These are phyloP conservation scores for Sphagnum magellanicum DNA, from an alignment of 228 moss, liverwort and hornwort species.

Conservation along the genomic window DNA sequence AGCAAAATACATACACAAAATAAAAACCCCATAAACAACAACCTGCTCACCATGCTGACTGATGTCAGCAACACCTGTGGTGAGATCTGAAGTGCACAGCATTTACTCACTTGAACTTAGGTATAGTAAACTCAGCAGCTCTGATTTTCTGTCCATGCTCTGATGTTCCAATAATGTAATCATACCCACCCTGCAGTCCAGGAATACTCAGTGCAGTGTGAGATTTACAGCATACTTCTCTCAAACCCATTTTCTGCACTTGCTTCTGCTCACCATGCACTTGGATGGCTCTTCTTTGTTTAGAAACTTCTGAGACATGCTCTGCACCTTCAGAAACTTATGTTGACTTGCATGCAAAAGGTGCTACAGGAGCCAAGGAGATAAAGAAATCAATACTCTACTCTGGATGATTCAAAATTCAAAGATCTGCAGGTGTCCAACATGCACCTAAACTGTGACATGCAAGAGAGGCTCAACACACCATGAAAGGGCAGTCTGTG, in stretches of 20 bases:
- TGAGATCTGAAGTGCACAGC: background rate
- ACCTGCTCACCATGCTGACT: background rate
- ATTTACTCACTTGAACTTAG: constrained; percentile 66
- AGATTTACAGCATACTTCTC: too few relatives aligned
- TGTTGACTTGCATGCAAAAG: too few relatives aligned
- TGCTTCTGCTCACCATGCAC: too few relatives aligned
- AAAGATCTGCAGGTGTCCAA: too few relatives aligned
- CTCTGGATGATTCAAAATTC: background rate
- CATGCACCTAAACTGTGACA: background rate
- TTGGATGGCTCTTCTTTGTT: too few relatives aligned
- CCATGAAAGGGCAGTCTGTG: constrained; percentile 69
- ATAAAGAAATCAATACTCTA: background rate
- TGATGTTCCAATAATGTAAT: constrained; percentile 87
- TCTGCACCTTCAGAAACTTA: too few relatives aligned
- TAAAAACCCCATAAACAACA: background rate
- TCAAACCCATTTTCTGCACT: background rate
- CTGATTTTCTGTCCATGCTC: constrained; percentile 81
- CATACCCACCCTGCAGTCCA: constrained; percentile 76
- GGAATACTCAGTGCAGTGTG: background rate
- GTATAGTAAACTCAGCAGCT: constrained; percentile 55
- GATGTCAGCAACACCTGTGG: background rate
- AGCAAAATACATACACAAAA: background rate
- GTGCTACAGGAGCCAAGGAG: background rate
- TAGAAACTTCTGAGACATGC: too few relatives aligned
- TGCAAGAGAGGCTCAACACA: constrained; percentile 8